Percentiles rank a stretch among this genome's conserved stretches.
Conservation (phyloP, 176 grass and related monocot genomes). For the Cenchrus fungigraminus region DNA sequence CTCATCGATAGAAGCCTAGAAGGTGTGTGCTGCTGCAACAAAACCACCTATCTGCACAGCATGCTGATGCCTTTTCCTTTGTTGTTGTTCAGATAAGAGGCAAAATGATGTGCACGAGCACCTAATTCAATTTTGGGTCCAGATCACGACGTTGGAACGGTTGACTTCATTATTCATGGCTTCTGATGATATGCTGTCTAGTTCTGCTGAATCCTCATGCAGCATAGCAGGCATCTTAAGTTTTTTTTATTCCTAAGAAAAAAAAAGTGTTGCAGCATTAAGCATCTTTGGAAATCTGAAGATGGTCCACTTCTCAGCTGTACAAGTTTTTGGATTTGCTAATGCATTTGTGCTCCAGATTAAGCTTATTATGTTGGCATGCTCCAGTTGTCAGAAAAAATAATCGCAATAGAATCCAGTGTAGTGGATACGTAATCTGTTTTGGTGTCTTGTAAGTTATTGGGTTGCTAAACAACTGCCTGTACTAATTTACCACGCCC, state of each 20-base stretch:
- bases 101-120: too few species aligned
- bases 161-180: not conserved
- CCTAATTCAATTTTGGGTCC: slow-evolving; percentile 4
- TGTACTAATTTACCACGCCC: too few species aligned
- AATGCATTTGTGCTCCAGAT: not conserved
- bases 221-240: not conserved
- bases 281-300: slow-evolving; percentile 5
- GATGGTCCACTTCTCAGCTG: not conserved
- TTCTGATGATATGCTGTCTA: not conserved
- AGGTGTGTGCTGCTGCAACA: too few species aligned
- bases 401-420: not conserved
- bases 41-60: too few species aligned
- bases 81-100: too few species aligned
- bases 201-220: not conserved
- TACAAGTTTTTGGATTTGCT: not conserved
- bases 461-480: not conserved
- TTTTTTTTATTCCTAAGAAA: not conserved
- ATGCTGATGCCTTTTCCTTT: too few species aligned
- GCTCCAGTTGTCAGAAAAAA: not conserved
- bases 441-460: not conserved
- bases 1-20: too few species aligned
- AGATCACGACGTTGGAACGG: not conserved
- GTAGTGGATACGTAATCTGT: too few species aligned
- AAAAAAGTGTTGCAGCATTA: not conserved
- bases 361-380: not conserved